A percentile compares a stretch with the other conserved stretches of the same genome.
phyloP scores from a whole-genome alignment of 768 basidiomycete species.

The Mycena belliarum region DNA sequence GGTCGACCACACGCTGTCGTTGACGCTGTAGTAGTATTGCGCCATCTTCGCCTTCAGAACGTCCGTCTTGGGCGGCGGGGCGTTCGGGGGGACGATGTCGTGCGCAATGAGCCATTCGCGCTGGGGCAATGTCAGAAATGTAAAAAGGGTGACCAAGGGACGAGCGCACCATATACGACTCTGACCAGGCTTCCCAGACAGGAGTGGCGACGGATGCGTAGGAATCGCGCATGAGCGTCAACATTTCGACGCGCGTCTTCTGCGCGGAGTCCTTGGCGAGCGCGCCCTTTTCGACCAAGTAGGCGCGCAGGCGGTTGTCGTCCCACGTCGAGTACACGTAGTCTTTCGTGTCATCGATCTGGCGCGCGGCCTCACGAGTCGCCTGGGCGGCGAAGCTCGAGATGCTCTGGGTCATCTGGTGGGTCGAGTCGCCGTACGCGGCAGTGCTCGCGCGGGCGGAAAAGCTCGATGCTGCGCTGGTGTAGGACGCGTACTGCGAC shows the following conservation, averaged over 20 bases:
- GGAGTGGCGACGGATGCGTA: slow-evolving; percentile 66
- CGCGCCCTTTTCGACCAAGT: slow-evolving; percentile 75
- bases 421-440: slow-evolving; percentile 45
- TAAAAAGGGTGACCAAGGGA: not conserved
- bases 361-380: slow-evolving; percentile 48
- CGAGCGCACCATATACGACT: not conserved
- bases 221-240: slow-evolving; percentile 65
- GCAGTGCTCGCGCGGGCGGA: slow-evolving; percentile 53
- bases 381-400: slow-evolving; percentile 52
- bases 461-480: slow-evolving; percentile 58
- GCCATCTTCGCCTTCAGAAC: slow-evolving; percentile 69
- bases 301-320: slow-evolving; percentile 69
- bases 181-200: slow-evolving; percentile 76
- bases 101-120: slow-evolving; percentile 84
- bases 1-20: slow-evolving; percentile 55
- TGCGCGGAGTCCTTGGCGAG: slow-evolving; percentile 54
- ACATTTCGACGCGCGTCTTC: slow-evolving; percentile 65
- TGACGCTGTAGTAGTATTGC: slow-evolving; percentile 69
- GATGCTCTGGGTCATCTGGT: slow-evolving; percentile 40
- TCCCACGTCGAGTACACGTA: slow-evolving; percentile 92
- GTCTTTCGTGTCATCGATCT: slow-evolving; percentile 76
- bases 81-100: slow-evolving; percentile 61
- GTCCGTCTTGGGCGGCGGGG: slow-evolving; percentile 54
- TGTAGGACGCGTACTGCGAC: slow-evolving; percentile 63
- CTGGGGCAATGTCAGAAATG: slow-evolving; percentile 34